Evolutionary conservation across 306 rosid species (phyloP).

Genomic region (Vigna hirtella): DNA sequence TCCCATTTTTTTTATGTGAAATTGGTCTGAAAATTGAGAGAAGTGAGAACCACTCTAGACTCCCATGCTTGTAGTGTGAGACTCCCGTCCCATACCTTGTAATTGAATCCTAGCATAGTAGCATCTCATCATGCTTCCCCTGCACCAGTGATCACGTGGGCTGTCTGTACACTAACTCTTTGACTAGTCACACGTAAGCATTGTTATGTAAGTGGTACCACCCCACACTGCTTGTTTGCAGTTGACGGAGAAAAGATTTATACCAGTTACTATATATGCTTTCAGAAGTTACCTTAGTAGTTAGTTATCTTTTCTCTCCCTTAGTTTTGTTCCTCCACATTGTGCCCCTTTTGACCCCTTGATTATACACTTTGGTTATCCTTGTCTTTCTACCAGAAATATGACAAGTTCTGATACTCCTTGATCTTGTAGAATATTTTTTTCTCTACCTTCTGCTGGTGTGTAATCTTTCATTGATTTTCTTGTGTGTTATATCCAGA

Average conservation of each 20-base stretch:
- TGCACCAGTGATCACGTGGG: neutral
- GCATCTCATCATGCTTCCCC: neutral
- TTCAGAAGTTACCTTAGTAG: neutral
- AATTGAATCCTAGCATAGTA: neutral
- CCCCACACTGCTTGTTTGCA: neutral
- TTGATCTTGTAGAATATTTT: constrained; percentile 25
- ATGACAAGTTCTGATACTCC: constrained; percentile 6
- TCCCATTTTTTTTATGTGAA: constrained; percentile 28
- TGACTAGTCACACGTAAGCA: neutral
- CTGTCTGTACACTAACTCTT: neutral
- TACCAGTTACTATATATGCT: neutral
- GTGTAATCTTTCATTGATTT: constrained; percentile 38
- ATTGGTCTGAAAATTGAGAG: neutral
- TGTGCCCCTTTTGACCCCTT: neutral
- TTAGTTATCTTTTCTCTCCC: neutral
- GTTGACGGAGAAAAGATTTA: neutral
- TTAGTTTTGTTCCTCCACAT: neutral
- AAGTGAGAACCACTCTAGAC: neutral
- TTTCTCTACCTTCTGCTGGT: constrained; percentile 18
- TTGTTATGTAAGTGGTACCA: neutral
- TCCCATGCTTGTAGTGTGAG: neutral
- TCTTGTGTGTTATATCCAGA: constrained; percentile 54
- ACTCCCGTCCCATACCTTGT: neutral
- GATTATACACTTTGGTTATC: neutral
- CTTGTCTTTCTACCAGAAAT: neutral